A percentile compares a stretch with the other conserved stretches of the same genome.
Conservation (phyloP, 345 rosid species). For the Aquilaria yunnanensis region DNA sequence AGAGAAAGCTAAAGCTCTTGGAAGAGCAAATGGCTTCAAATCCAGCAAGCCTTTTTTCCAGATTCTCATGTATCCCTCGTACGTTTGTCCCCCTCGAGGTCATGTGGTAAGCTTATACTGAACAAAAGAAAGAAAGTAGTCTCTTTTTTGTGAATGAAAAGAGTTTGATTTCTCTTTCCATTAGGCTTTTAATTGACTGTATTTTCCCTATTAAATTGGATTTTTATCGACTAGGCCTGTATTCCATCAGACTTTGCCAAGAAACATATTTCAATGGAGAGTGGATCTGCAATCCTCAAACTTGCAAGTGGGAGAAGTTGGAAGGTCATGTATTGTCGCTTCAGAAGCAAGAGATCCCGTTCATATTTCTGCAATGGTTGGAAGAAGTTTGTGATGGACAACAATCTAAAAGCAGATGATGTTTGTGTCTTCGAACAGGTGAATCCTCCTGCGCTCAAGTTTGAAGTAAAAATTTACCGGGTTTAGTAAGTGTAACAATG, state of each 20-base stretch:
- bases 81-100: neutral
- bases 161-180: too few relatives aligned
- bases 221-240: too few relatives aligned
- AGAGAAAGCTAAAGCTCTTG: slow-evolving; percentile 6
- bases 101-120: slow-evolving; percentile 3
- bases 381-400: slow-evolving; percentile 13
- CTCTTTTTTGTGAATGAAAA: too few relatives aligned
- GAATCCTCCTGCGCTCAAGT: neutral
- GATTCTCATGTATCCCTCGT: slow-evolving; percentile 13
- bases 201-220: too few relatives aligned
- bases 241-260: too few relatives aligned
- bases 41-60: slow-evolving; percentile 13
- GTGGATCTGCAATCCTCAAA: too few relatives aligned
- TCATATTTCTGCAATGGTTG: slow-evolving; percentile 11
- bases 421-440: slow-evolving; percentile 21
- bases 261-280: too few relatives aligned
- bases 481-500: too few relatives aligned
- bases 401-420: slow-evolving; percentile 15
- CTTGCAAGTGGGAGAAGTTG: too few relatives aligned
- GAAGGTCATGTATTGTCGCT: too few relatives aligned
- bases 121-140: too few relatives aligned
- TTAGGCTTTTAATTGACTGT: too few relatives aligned
- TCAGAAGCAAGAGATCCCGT: neutral
- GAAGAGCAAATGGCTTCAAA: slow-evolving; percentile 10
- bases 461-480: slow-evolving; percentile 13